These are phyloP conservation scores for Bruguiera hainesii DNA, from an alignment of 441 rosid species.

Conservation along the genomic window DNA sequence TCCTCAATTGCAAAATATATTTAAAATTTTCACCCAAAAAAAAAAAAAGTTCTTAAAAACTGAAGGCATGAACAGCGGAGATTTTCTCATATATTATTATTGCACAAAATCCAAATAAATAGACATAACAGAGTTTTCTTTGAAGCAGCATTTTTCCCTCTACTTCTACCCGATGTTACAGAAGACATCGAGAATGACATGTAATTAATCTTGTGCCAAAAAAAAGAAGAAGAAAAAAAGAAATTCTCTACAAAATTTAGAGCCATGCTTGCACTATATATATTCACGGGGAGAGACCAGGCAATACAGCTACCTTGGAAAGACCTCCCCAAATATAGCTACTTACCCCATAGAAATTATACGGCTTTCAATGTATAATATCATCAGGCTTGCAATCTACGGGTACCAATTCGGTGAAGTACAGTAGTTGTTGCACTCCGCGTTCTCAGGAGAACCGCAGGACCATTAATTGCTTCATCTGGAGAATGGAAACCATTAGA, in stretches of 20 bases:
- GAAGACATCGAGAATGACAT: no score
- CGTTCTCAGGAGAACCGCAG: constrained; percentile 45
- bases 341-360: neutral
- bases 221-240: no score
- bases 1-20: no score
- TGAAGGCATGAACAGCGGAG: no score
- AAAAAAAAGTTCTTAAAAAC: no score
- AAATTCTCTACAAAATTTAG: constrained; percentile 33
- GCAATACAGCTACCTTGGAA: neutral
- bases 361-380: constrained; percentile 12
- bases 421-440: constrained; percentile 45
- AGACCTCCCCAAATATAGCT: constrained; percentile 3
- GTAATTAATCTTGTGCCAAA: no score
- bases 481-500: constrained; percentile 24
- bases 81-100: no score
- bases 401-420: constrained; percentile 31
- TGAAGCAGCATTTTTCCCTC: no score
- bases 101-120: no score
- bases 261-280: constrained; percentile 14
- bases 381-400: constrained; percentile 19
- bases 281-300: neutral
- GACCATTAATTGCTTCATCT: constrained; percentile 27
- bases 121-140: no score
- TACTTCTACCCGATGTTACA: no score
- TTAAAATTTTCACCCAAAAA: no score